phyloP scores from a whole-genome alignment of 2,329 filamentous ascomycete species.

The Aureobasidium zeae region DNA sequence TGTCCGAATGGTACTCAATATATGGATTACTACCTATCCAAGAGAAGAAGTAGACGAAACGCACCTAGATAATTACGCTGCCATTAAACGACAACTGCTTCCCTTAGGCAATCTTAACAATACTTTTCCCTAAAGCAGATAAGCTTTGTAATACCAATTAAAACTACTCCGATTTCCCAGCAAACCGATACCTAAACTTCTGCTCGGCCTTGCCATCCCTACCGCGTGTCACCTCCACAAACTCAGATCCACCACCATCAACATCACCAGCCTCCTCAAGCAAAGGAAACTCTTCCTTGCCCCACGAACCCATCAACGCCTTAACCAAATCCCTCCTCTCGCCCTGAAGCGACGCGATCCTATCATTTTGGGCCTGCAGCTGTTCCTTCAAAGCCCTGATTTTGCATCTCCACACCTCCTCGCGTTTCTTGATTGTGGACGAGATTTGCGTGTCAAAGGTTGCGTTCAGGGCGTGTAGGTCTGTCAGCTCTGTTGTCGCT shows the following conservation, averaged over 20 bases:
- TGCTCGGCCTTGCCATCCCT: constrained; percentile 22
- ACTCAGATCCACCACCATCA: background rate
- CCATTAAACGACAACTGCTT: no score
- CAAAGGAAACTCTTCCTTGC: constrained; percentile 47
- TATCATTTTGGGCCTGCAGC: background rate
- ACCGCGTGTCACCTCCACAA: background rate
- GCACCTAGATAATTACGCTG: no score
- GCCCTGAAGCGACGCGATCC: constrained; percentile 20
- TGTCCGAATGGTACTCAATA: no score
- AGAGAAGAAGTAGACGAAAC: no score
- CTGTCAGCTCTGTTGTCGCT: constrained; percentile 20
- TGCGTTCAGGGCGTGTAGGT: constrained; percentile 17
- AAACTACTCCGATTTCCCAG: no score
- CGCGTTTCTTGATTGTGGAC: background rate
- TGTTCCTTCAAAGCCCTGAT: background rate
- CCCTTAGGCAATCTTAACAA: no score
- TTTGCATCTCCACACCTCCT: constrained; percentile 6
- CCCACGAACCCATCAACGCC: constrained; percentile 73
- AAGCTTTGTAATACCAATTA: no score
- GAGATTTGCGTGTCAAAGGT: constrained; percentile 7
- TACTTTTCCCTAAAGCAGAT: no score
- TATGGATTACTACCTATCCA: no score
- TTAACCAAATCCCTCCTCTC: constrained; percentile 28
- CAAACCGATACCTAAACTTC: constrained; percentile 28
- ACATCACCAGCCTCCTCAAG: constrained; percentile 26